These are phyloP conservation scores for Trametes sanguinea DNA, from an alignment of 768 basidiomycete species.

Conservation along the genomic window DNA sequence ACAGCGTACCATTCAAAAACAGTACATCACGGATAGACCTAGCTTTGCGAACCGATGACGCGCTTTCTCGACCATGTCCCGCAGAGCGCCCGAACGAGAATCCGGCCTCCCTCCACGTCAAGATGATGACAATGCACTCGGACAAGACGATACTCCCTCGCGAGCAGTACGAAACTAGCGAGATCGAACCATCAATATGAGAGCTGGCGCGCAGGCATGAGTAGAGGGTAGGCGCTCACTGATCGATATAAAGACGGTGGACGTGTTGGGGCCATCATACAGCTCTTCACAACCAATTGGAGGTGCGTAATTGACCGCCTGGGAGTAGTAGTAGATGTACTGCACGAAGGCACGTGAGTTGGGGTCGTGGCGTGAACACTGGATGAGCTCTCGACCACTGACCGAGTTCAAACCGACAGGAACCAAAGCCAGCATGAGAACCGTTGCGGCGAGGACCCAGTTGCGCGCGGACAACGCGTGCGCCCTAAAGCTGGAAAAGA, in stretches of 20 bases:
- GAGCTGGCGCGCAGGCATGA: no score
- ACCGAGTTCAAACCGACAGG: neutral
- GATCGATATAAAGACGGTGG: neutral
- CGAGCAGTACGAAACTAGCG: neutral
- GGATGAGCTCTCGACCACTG: neutral
- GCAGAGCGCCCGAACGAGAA: neutral
- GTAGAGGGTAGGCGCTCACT: no score
- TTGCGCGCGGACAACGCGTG: neutral
- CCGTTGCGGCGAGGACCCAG: neutral
- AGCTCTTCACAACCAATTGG: neutral
- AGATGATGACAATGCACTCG: neutral
- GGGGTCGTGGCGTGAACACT: no score
- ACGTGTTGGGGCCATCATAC: neutral
- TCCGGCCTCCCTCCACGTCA: neutral
- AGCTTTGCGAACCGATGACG: neutral
- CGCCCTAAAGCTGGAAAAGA: neutral
- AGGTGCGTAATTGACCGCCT: neutral
- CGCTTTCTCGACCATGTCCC: neutral
- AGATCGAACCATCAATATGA: neutral
- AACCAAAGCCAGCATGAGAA: neutral
- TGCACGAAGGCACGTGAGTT: neutral
- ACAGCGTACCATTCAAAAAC: neutral
- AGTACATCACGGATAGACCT: neutral
- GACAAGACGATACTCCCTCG: constrained; percentile 2
- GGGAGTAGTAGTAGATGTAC: neutral